phyloP scores from a whole-genome alignment of 1,284 basidiomycete genomes.

The Ustilago cynodontis region DNA sequence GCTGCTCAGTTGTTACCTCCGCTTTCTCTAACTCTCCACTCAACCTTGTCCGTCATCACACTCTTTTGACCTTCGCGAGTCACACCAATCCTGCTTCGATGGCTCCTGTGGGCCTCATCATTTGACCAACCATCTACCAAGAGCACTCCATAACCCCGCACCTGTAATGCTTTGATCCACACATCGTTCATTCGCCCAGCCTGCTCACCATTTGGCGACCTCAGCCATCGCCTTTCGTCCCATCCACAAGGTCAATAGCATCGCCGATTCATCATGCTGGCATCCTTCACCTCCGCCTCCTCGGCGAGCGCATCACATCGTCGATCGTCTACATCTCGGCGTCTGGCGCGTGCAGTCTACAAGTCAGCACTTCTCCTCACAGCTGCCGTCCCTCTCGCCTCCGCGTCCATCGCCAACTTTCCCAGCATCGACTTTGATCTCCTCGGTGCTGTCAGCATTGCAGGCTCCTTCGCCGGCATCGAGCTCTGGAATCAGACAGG shows the following conservation, averaged over 20 bases:
- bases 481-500: slow-evolving; percentile 57
- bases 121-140: not conserved
- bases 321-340: slow-evolving; percentile 8
- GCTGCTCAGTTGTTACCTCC: not conserved
- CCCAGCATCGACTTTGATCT: slow-evolving; percentile 65
- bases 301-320: slow-evolving; percentile 18
- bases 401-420: slow-evolving; percentile 46
- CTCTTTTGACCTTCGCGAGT: not conserved
- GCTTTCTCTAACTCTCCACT: no score
- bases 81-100: not conserved
- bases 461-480: slow-evolving; percentile 62
- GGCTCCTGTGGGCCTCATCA: not conserved
- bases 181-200: not conserved
- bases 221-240: slow-evolving; percentile 1
- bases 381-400: slow-evolving; percentile 15
- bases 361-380: slow-evolving; percentile 38
- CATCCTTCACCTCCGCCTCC: slow-evolving; percentile 2
- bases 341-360: slow-evolving; percentile 22
- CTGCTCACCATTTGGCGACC: not conserved
- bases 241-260: not conserved
- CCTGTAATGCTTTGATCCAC: slow-evolving; percentile 24
- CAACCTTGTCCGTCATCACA: not conserved
- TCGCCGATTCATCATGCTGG: slow-evolving; percentile 7
- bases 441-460: slow-evolving; percentile 61
- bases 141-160: not conserved